Base-by-base conservation (phyloP, 306 rosid species). In the Gynostemma pentaphyllum region DNA sequence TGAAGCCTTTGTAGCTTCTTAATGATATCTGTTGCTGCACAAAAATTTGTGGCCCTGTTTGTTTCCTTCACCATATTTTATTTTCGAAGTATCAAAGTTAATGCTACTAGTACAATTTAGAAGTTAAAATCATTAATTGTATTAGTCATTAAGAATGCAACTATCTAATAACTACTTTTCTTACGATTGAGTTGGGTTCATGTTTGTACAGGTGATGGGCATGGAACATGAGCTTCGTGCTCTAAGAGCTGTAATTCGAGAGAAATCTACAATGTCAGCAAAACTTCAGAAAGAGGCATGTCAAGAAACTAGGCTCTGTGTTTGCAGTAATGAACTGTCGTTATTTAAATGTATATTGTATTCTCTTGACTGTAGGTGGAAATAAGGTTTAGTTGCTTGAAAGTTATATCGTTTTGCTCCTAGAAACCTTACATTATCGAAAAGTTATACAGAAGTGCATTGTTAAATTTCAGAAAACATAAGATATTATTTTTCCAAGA, bases 251-350 rank as follows among this genome's bases (percentile, higher is more conserved):
- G 95, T 86, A 75, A 84, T 92, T 78, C 81, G 86, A 71, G 98
- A 92, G 65, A 92, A 92, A 70, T 82, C 79, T 46, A 49, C 84
- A 59, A 76, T 83, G 68, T 88, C 98, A 0, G 69, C 85, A 67
- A 79, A 84, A 79, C 98, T 92, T 73, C 95, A 92, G 81, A 88
- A 84, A 81, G 90, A 92, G 95, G 98, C 84, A 56, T 46, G 90
- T 73, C 48, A 49, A 54, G 4, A 37, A 34, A 29, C 30, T 54
- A 8, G 42, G 21, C 5, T 45, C 23, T 16, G 46, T 9, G 4
- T 52, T 29, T 55, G 29, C 28, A 18, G 10, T 19, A 21, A 2
- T 39, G 19, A 36, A 36, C 18, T 0, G 11, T 7, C 2, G 0
- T 42, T 16, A 28, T 45, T n/a, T 41, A 14, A 45, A 57, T 19